These are phyloP conservation scores for Nematocida displodere DNA, from an alignment of 371 early-diverging fungal species.

Conservation along the genomic window DNA sequence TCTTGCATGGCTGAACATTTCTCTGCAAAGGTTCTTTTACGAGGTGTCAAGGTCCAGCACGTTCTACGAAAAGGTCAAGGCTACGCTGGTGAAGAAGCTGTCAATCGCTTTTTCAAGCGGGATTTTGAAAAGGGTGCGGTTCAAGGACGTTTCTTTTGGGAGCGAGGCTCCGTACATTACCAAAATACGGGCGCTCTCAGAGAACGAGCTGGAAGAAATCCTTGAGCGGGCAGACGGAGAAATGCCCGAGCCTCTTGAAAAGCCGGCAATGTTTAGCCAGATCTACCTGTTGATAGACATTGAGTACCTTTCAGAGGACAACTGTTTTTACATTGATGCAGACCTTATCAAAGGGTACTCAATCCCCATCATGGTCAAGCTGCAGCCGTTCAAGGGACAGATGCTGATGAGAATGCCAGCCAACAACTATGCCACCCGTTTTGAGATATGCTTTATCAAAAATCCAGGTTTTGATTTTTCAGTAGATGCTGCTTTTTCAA, in stretches of 20 bases:
- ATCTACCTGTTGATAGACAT: slow-evolving; percentile 51
- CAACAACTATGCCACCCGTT: slow-evolving; percentile 59
- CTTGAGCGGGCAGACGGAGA: slow-evolving; percentile 7
- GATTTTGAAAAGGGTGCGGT: slow-evolving; percentile 53
- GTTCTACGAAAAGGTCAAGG: slow-evolving; percentile 55
- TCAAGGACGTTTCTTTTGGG: slow-evolving; percentile 59
- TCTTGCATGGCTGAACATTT: slow-evolving; percentile 60
- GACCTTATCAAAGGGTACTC: slow-evolving; percentile 55
- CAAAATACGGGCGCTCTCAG: slow-evolving; percentile 48
- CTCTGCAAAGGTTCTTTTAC: slow-evolving; percentile 57
- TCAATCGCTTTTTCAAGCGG: slow-evolving; percentile 42
- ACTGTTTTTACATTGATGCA: slow-evolving; percentile 55
- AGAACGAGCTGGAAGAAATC: slow-evolving; percentile 50
- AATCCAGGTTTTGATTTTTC: slow-evolving; percentile 58
- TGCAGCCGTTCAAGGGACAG: slow-evolving; percentile 57
- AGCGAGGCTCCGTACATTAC: slow-evolving; percentile 59
- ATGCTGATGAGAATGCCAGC: slow-evolving; percentile 60
- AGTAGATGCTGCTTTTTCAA: slow-evolving; percentile 53
- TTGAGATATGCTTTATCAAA: slow-evolving; percentile 58
- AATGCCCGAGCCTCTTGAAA: neutral
- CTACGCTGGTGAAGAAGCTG: slow-evolving; percentile 51
- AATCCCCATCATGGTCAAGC: slow-evolving; percentile 42
- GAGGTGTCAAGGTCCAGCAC: slow-evolving; percentile 56
- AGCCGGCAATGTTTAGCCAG: slow-evolving; percentile 51
- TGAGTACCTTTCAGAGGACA: slow-evolving; percentile 52